Evolutionary conservation across 1,284 basidiomycete genomes (phyloP).

Genomic region (Peniophora sp.): DNA sequence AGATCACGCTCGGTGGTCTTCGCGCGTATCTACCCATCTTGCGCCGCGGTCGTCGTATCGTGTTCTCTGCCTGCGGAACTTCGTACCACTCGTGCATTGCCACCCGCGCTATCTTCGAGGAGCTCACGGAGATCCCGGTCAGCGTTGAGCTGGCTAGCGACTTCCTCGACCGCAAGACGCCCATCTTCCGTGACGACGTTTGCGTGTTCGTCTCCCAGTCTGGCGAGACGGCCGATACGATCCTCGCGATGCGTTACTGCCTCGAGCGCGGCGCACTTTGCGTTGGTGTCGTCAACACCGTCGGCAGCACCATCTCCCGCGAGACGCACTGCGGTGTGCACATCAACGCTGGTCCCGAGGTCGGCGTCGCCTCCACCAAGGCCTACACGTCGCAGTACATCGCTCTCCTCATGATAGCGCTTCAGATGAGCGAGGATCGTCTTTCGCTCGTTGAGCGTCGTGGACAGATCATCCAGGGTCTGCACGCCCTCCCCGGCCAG

Average conservation of each 20-base stretch:
- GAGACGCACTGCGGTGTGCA: conserved; percentile 99
- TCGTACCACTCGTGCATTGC: conserved; percentile 97
- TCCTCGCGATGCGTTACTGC: conserved; percentile 94
- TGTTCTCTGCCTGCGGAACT: conserved; percentile 97
- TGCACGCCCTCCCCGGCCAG: conserved; percentile 85
- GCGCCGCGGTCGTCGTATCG: conserved; percentile 88
- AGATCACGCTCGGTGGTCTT: conserved; percentile 92
- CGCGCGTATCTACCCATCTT: conserved; percentile 95
- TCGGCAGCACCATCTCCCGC: conserved; percentile 96
- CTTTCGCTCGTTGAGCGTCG: conserved; percentile 89
- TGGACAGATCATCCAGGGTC: conserved; percentile 89
- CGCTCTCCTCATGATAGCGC: conserved; percentile 95
- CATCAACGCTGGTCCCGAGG: conserved; percentile 99
- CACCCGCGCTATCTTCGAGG: conserved; percentile 98
- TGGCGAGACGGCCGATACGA: conserved; percentile 98
- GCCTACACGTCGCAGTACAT: conserved; percentile 99
- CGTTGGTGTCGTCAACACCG: conserved; percentile 97
- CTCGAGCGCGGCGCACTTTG: conserved; percentile 94
- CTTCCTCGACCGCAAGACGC: conserved; percentile 98
- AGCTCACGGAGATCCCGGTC: conserved; percentile 98
- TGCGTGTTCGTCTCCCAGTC: conserved; percentile 97
- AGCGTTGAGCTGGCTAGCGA: conserved; percentile 97
- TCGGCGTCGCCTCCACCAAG: conserved; percentile 99
- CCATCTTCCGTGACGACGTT: conserved; percentile 98
- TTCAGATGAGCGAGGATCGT: conserved; percentile 95